A percentile compares a stretch with the other conserved stretches of the same genome.
phyloP scores from a whole-genome alignment of 805 yeast species.

The Wickerhamomyces queroliae region DNA sequence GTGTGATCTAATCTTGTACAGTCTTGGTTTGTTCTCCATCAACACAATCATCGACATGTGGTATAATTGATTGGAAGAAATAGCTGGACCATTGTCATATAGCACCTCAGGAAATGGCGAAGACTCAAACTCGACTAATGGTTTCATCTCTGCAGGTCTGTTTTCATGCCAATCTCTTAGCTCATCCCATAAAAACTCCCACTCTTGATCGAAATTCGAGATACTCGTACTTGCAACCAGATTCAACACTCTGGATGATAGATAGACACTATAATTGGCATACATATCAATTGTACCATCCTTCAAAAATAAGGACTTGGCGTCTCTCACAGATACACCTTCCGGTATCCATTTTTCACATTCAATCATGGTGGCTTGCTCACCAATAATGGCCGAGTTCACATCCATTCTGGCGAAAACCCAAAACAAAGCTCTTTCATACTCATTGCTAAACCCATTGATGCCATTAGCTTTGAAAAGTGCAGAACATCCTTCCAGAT shows the following conservation, averaged over 20 bases:
- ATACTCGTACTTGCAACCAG: conserved; percentile 23
- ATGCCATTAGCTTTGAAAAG: conserved; percentile 32
- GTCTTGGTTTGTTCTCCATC: conserved; percentile 34
- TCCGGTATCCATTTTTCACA: conserved; percentile 30
- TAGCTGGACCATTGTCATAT: conserved; percentile 31
- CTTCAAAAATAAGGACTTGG: conserved; percentile 19
- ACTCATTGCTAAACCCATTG: conserved; percentile 28
- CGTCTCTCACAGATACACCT: conserved; percentile 18
- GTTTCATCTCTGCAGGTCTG: conserved; percentile 30
- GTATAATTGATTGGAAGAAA: conserved; percentile 31
- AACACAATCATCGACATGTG: conserved; percentile 33
- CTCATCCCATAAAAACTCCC: conserved; percentile 36
- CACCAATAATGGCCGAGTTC: conserved; percentile 31
- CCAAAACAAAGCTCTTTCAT: conserved; percentile 38
- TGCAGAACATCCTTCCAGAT: conserved; percentile 32
- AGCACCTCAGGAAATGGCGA: conserved; percentile 32
- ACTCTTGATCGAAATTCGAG: conserved; percentile 27
- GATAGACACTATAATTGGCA: conserved; percentile 34
- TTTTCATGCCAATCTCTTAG: conserved; percentile 31
- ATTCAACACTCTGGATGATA: conserved; percentile 31
- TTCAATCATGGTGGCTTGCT: conserved; percentile 29
- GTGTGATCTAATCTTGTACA: conserved; percentile 21
- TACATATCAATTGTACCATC: conserved; percentile 28
- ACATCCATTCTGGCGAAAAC: conserved; percentile 37
- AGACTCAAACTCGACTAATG: conserved; percentile 25